Conservation (phyloP, 2,329 filamentous ascomycete genomes). For the Pseudocercospora pini-densiflorae region DNA sequence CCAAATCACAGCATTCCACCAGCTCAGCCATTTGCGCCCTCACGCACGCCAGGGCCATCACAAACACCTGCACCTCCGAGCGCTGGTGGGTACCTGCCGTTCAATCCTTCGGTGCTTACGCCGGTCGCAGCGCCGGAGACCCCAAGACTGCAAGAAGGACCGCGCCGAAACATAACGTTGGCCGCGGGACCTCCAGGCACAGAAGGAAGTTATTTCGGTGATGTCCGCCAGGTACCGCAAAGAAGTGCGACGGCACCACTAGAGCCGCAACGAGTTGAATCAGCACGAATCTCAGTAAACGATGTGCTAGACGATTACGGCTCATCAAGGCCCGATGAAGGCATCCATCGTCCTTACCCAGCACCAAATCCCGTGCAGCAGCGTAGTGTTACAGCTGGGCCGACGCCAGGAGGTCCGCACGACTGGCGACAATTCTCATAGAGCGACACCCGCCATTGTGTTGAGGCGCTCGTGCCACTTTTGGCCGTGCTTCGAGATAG, state of each 20-base stretch:
- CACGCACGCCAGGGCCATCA: slow-evolving; percentile 2
- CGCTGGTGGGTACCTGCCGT: slow-evolving; percentile 37
- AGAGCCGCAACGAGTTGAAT: slow-evolving; percentile 11
- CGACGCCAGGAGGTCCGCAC: not conserved
- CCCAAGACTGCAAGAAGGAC: slow-evolving; percentile 8
- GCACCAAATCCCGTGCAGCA: not conserved
- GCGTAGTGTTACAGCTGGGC: not conserved
- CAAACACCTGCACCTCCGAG: slow-evolving; percentile 21
- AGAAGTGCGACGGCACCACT: slow-evolving; percentile 20
- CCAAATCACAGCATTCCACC: slow-evolving; percentile 24
- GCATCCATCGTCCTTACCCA: not conserved
- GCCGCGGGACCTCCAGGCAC: slow-evolving; percentile 15
- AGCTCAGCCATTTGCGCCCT: not conserved
- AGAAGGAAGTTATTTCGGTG: slow-evolving; percentile 18
- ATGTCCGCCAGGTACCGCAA: slow-evolving; percentile 17
- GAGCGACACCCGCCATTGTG: not conserved
- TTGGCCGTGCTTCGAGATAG: not conserved
- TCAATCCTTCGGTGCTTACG: slow-evolving; percentile 35
- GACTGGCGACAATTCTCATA: slow-evolving; percentile 9
- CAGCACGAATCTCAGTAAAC: slow-evolving; percentile 18
- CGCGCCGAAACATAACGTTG: slow-evolving; percentile 18
- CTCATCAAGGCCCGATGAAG: slow-evolving; percentile 3
- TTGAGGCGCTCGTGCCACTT: not conserved
- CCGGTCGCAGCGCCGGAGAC: slow-evolving; percentile 3
- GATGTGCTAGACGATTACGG: slow-evolving; percentile 34